These are phyloP conservation scores for Boletus pseudopeckii DNA, from an alignment of 768 basidiomycete genomes.

Conservation along the genomic window DNA sequence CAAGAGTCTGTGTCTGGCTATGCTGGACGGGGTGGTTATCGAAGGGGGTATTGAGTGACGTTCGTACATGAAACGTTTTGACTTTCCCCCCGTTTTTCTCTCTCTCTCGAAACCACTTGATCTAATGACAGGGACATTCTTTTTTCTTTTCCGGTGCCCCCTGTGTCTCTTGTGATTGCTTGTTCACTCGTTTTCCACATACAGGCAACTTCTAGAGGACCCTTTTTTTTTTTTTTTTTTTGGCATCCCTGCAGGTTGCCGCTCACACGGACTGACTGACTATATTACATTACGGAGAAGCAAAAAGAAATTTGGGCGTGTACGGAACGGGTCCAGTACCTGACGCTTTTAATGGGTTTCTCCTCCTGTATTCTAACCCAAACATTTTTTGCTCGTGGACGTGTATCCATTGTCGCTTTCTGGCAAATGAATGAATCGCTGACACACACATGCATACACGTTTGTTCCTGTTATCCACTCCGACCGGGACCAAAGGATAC, in stretches of 20 bases:
- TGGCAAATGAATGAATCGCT: no score
- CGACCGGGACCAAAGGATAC: no score
- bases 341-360: no score
- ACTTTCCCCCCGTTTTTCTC: neutral
- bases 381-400: no score
- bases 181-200: neutral
- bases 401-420: no score
- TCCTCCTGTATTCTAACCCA: no score
- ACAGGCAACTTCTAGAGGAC: conserved; percentile 11
- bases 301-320: neutral
- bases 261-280: neutral
- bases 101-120: neutral
- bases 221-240: neutral
- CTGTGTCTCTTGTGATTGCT: neutral
- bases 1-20: conserved; percentile 25
- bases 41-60: conserved; percentile 14
- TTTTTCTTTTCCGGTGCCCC: neutral
- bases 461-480: no score
- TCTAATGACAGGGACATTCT: no score
- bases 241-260: neutral
- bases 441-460: no score
- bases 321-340: no score
- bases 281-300: conserved; percentile 10
- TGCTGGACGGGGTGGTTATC: conserved; percentile 32
- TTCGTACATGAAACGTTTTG: neutral